These are phyloP conservation scores for Alternaria sp. DNA, from an alignment of 2,329 filamentous ascomycete species.

Conservation along the genomic window DNA sequence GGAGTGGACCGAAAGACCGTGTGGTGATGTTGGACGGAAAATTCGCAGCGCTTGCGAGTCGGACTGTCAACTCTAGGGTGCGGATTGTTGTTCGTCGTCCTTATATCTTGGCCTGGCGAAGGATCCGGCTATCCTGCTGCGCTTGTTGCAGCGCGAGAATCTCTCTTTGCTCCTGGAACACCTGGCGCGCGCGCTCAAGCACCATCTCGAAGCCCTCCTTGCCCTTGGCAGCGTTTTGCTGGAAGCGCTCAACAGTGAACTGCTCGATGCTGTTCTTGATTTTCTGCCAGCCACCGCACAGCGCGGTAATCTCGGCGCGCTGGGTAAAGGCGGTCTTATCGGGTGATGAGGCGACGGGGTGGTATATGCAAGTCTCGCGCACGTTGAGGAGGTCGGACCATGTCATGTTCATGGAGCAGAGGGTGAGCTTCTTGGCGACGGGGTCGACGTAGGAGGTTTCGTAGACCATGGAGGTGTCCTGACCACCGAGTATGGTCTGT, in stretches of 20 bases:
- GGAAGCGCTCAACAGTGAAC: slow-evolving; percentile 83
- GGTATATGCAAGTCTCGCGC: slow-evolving; percentile 90
- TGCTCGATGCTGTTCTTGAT: slow-evolving; percentile 97
- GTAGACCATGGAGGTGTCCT: slow-evolving; percentile 86
- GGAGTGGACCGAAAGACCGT: background rate
- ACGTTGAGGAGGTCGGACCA: slow-evolving; percentile 89
- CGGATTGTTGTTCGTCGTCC: no score
- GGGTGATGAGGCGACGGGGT: slow-evolving; percentile 61
- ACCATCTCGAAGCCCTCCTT: slow-evolving; percentile 95
- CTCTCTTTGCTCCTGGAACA: slow-evolving; percentile 88
- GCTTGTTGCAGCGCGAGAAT: slow-evolving; percentile 56
- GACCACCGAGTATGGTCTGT: slow-evolving; percentile 76
- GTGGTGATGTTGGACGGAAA: background rate
- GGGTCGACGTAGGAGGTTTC: slow-evolving; percentile 97
- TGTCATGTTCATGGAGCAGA: slow-evolving; percentile 95
- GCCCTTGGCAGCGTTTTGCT: slow-evolving; percentile 88
- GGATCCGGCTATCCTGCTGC: slow-evolving; percentile 49
- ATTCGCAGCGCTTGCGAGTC: slow-evolving; percentile 6
- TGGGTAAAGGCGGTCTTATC: slow-evolving; percentile 82
- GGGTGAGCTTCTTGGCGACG: slow-evolving; percentile 81
- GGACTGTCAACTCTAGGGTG: background rate
- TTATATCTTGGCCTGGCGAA: slow-evolving; percentile 42
- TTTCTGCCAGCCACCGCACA: slow-evolving; percentile 96
- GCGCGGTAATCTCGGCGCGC: slow-evolving; percentile 88
- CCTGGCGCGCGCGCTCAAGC: slow-evolving; percentile 87